Percentiles rank a stretch among this genome's conserved stretches.
phyloP scores from a whole-genome alignment of 805 yeast genomes.

The Scheffersomyces ergatensis region DNA sequence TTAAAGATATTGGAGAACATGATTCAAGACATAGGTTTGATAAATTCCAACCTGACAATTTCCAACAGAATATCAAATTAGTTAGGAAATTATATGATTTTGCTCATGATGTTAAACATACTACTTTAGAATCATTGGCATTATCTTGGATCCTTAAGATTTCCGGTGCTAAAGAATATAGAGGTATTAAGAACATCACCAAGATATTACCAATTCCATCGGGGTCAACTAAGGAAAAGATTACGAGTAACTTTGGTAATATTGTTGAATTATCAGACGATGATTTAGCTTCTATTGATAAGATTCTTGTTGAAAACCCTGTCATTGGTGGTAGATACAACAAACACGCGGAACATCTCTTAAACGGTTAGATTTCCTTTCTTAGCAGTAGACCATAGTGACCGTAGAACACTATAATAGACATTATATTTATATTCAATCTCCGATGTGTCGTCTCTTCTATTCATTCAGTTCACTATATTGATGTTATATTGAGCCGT shows the following conservation, averaged over 20 bases:
- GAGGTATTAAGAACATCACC: slow-evolving; percentile 44
- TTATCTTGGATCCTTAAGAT: slow-evolving; percentile 52
- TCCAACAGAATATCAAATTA: slow-evolving; percentile 49
- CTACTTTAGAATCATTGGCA: slow-evolving; percentile 56
- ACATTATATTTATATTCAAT: too few relatives aligned
- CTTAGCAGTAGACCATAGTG: too few relatives aligned
- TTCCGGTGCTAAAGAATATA: slow-evolving; percentile 57
- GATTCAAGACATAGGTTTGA: slow-evolving; percentile 54
- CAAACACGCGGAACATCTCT: slow-evolving; percentile 12
- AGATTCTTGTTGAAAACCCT: slow-evolving; percentile 38
- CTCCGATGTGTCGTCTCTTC: too few relatives aligned
- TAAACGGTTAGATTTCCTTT: neutral
- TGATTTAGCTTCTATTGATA: slow-evolving; percentile 54
- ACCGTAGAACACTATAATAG: neutral
- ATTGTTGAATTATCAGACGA: slow-evolving; percentile 46
- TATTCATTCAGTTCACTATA: too few relatives aligned
- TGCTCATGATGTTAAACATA: slow-evolving; percentile 44
- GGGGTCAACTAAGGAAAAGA: slow-evolving; percentile 58
- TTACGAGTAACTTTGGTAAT: slow-evolving; percentile 55
- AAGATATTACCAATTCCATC: slow-evolving; percentile 79
- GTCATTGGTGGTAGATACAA: slow-evolving; percentile 60
- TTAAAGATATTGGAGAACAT: slow-evolving; percentile 48
- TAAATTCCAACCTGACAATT: slow-evolving; percentile 58
- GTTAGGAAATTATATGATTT: slow-evolving; percentile 48
- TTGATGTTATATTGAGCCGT: too few relatives aligned